phyloP scores from a whole-genome alignment of 2,329 filamentous ascomycete genomes.

The Scorias spongiosa region DNA sequence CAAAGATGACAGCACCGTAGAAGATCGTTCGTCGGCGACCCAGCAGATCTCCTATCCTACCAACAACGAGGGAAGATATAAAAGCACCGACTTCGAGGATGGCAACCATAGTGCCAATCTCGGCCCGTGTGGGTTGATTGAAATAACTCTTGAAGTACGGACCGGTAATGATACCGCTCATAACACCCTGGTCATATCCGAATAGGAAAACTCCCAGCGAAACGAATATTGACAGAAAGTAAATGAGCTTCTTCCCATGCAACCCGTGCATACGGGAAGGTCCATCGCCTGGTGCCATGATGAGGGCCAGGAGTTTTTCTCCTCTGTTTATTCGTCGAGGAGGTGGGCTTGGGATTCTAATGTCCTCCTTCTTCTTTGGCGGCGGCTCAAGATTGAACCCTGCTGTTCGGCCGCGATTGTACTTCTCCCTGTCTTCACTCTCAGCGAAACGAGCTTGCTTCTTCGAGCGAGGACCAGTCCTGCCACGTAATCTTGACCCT shows the following conservation, averaged over 20 bases:
- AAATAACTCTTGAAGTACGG: constrained; percentile 86
- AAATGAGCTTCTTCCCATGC: constrained; percentile 90
- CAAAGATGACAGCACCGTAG: constrained; percentile 83
- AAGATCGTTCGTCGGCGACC: constrained; percentile 81
- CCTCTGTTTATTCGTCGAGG: constrained; percentile 47
- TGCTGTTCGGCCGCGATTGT: constrained; percentile 23
- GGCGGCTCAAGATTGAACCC: constrained; percentile 11
- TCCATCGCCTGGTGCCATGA: constrained; percentile 68
- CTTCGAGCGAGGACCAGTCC: constrained; percentile 24
- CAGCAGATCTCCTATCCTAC: constrained; percentile 79
- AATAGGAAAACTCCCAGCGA: constrained; percentile 69
- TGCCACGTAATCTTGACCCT: constrained; percentile 5
- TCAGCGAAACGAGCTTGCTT: constrained; percentile 56
- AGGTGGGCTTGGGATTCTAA: constrained; percentile 58
- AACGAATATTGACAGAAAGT: constrained; percentile 31
- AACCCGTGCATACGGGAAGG: constrained; percentile 70
- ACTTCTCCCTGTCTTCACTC: constrained; percentile 24
- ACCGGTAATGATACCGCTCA: constrained; percentile 60
- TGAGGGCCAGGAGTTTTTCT: constrained; percentile 58
- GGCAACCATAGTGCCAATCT: constrained; percentile 94
- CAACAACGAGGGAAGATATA: constrained; percentile 73
- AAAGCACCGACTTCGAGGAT: constrained; percentile 91
- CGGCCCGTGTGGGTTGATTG: constrained; percentile 67
- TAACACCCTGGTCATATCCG: constrained; percentile 80
- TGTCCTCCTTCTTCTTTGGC: constrained; percentile 53